Conservation (phyloP, 176 grass and related monocot species). For the Raddia guianensis region DNA sequence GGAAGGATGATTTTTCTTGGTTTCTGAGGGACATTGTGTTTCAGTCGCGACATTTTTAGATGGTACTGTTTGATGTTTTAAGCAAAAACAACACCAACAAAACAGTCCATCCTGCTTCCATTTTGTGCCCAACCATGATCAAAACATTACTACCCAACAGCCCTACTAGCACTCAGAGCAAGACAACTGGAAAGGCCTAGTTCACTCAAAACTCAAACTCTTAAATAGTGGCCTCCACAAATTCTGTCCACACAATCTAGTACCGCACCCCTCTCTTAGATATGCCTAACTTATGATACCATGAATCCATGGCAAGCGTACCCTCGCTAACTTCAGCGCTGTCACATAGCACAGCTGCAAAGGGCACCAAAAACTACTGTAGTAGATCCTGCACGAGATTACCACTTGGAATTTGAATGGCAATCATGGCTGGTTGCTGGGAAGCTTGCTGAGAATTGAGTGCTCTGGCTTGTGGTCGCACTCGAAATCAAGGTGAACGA, state of each 20-base stretch:
- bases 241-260: constrained; percentile 11
- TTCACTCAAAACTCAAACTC: background rate
- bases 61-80: no score
- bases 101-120: background rate
- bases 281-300: background rate
- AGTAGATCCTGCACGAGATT: constrained; percentile 23
- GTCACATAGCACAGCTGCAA: background rate
- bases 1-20: no score
- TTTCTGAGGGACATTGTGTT: background rate
- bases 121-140: background rate
- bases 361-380: background rate
- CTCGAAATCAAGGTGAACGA: constrained; percentile 92
- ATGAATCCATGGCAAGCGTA: constrained; percentile 2
- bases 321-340: background rate
- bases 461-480: constrained; percentile 93
- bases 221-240: background rate
- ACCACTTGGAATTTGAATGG: background rate
- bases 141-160: background rate
- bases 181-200: background rate
- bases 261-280: background rate
- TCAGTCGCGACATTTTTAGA: no score
- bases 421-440: constrained; percentile 62
- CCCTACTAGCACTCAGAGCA: background rate
- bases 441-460: constrained; percentile 82
- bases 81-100: no score